Percentiles rank a stretch among this genome's conserved stretches.
Conservation (phyloP, 1,139 yeast species). For the Starmera stellimalicola region DNA sequence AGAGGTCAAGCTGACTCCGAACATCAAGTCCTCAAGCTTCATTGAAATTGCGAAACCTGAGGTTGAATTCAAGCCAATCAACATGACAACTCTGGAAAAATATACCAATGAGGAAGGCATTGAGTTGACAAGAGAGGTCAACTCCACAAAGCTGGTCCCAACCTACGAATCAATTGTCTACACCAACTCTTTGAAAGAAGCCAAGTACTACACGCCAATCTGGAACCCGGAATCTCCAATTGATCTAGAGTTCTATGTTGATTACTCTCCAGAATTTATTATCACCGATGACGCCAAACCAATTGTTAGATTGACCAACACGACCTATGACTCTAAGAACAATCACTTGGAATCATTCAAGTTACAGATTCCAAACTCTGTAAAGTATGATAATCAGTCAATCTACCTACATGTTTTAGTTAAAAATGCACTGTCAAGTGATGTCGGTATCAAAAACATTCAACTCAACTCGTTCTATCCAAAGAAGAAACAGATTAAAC, state of each 20-base stretch:
- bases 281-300: conserved; percentile 4
- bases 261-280: conserved; percentile 6
- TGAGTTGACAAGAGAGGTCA: conserved; percentile 3
- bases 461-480: conserved; percentile 20
- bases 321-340: conserved; percentile 7
- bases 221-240: conserved; percentile 8
- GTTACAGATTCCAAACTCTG: conserved; percentile 10
- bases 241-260: conserved; percentile 13
- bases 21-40: conserved; percentile 6
- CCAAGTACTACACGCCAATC: conserved; percentile 14
- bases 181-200: conserved; percentile 14
- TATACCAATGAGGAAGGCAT: conserved; percentile 9
- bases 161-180: conserved; percentile 15
- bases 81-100: conserved; percentile 1
- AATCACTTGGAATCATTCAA: conserved; percentile 7
- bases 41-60: conserved; percentile 8
- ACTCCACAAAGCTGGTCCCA: conserved; percentile 6
- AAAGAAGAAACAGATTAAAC: conserved; percentile 18
- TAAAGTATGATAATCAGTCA: conserved; percentile 20
- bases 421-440: conserved; percentile 11
- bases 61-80: conserved; percentile 1
- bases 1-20: conserved; percentile 6
- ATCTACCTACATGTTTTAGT: conserved; percentile 21
- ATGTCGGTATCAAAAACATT: conserved; percentile 13
- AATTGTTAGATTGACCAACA: conserved; percentile 4